Evolutionary conservation across 257 asterid genomes (phyloP).

Genomic region (Osmanthus fragrans): DNA sequence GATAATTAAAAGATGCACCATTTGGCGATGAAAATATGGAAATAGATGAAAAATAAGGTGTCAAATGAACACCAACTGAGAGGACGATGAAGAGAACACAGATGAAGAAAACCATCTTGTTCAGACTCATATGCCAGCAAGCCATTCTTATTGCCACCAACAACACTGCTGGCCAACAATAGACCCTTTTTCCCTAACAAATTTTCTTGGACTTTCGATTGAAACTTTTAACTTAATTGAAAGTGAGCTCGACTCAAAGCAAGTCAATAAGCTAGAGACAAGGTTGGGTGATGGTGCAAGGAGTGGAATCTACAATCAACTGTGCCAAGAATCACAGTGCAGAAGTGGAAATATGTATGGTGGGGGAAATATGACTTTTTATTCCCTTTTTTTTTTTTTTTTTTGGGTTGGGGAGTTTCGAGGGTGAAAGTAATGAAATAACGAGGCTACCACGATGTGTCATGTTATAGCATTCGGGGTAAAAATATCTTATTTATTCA

Average conservation of each 20-base stretch:
- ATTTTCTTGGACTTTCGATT: constrained; percentile 19
- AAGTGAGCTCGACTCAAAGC: no score
- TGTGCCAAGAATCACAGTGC: not conserved
- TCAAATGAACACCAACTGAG: constrained; percentile 83
- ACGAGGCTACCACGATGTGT: not conserved
- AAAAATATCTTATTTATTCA: no score
- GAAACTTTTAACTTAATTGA: constrained; percentile 9
- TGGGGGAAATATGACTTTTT: not conserved
- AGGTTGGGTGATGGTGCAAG: no score
- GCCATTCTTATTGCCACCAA: constrained; percentile 70
- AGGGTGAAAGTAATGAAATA: constrained; percentile 24
- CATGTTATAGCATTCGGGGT: not conserved
- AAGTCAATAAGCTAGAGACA: no score
- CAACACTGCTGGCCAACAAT: constrained; percentile 68
- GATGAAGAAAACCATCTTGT: constrained; percentile 90
- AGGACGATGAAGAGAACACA: constrained; percentile 90
- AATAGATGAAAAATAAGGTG: constrained; percentile 72
- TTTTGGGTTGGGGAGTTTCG: constrained; percentile 10
- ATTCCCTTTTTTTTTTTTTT: no score
- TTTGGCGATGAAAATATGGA: constrained; percentile 30
- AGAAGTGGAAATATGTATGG: constrained; percentile 5
- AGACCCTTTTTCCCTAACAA: constrained; percentile 18
- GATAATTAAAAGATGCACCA: constrained; percentile 28
- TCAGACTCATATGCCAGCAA: constrained; percentile 94
- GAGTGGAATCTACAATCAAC: no score